Percentiles rank a stretch among this genome's conserved stretches.
Conservation (phyloP, 1,139 yeast genomes). For the Candida tropicalis region DNA sequence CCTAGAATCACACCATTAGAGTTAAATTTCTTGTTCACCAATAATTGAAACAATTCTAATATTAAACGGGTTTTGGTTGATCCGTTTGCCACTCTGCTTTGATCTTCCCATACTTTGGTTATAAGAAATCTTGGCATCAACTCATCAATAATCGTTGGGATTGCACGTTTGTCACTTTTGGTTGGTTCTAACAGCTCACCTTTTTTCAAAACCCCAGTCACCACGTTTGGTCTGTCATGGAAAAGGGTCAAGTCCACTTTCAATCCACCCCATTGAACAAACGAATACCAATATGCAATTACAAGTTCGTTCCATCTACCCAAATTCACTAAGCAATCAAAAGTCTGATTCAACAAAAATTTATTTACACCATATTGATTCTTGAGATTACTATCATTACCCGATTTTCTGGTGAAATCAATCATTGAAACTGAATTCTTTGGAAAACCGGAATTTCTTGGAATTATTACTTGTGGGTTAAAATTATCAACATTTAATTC, state of each 20-base stretch:
- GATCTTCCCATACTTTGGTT: constrained; percentile 31
- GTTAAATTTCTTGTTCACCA: constrained; percentile 24
- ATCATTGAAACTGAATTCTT: constrained; percentile 31
- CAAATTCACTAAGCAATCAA: constrained; percentile 36
- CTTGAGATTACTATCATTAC: neutral
- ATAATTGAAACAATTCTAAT: constrained; percentile 26
- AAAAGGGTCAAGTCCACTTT: constrained; percentile 16
- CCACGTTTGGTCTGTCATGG: constrained; percentile 12
- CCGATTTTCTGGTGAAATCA: constrained; percentile 29
- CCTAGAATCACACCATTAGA: constrained; percentile 21
- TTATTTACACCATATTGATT: constrained; percentile 24
- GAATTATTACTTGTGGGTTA: constrained; percentile 34
- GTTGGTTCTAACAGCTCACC: constrained; percentile 1
- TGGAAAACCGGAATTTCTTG: constrained; percentile 29
- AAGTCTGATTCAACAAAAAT: constrained; percentile 31
- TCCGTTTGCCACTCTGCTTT: constrained; percentile 21
- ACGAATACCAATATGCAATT: constrained; percentile 31
- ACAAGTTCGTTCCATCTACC: constrained; percentile 37
- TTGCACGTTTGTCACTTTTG: neutral
- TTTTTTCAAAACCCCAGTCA: constrained; percentile 15
- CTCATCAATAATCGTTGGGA: constrained; percentile 13
- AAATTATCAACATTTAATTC: constrained; percentile 13
- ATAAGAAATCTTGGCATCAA: constrained; percentile 32
- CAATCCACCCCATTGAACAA: constrained; percentile 36
- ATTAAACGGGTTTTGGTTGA: constrained; percentile 22